Evolutionary conservation across 2,329 filamentous ascomycete genomes (phyloP).

Genomic region (Capronia americana): DNA sequence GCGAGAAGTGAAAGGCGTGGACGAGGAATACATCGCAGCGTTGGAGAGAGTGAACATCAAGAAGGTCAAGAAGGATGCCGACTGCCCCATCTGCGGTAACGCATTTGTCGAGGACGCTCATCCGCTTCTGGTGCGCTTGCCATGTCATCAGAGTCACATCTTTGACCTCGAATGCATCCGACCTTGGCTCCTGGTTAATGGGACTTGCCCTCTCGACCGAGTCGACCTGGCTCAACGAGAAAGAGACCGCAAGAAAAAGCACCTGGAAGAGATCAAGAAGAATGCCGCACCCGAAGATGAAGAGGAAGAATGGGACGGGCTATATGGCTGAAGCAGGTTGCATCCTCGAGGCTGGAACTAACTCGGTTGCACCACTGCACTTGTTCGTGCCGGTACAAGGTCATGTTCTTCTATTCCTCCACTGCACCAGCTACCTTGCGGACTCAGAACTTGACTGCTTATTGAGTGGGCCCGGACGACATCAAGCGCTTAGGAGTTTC

Average conservation of each 20-base stretch:
- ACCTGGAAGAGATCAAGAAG: constrained; percentile 45
- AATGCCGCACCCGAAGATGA: constrained; percentile 47
- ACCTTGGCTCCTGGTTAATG: constrained; percentile 69
- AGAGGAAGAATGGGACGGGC: constrained; percentile 57
- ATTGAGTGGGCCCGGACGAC: neutral
- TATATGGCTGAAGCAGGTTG: constrained; percentile 48
- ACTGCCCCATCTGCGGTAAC: constrained; percentile 62
- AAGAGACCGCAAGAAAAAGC: constrained; percentile 54
- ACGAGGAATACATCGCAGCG: constrained; percentile 54
- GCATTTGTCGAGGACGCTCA: constrained; percentile 64
- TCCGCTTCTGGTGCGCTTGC: constrained; percentile 67
- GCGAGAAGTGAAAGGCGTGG: constrained; percentile 65
- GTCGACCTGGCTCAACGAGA: constrained; percentile 64
- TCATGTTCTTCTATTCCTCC: neutral
- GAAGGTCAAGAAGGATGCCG: constrained; percentile 40
- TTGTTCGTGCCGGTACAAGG: neutral
- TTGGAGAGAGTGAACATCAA: constrained; percentile 41
- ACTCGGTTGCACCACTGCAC: too few relatives aligned
- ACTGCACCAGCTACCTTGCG: neutral
- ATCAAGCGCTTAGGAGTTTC: neutral
- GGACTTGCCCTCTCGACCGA: constrained; percentile 68
- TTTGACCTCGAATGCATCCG: constrained; percentile 71
- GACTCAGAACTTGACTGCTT: neutral
- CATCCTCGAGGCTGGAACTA: neutral
- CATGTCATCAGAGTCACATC: constrained; percentile 66